Evolutionary conservation across 106 monocot genomes (phyloP).

Genomic region (Dactylorhiza incarnata): DNA sequence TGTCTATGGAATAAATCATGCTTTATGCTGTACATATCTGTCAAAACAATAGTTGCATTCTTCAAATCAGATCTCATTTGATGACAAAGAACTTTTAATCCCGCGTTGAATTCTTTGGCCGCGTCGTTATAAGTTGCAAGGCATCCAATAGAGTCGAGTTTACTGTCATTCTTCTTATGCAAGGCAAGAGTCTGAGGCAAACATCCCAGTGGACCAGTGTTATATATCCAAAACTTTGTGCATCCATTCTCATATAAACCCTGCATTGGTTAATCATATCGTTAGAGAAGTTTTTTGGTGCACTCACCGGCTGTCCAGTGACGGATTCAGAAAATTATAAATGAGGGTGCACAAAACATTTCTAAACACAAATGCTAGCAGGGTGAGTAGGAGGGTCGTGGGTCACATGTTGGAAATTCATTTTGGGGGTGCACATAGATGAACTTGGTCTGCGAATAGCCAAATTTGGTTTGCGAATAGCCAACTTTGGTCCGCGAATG

Average conservation of each 20-base stretch:
- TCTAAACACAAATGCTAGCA: no score
- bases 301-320: no score
- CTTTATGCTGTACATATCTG: slow-evolving; percentile 41
- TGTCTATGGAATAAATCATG: slow-evolving; percentile 40
- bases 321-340: no score
- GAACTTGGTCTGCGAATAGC: no score
- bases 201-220: slow-evolving; percentile 52
- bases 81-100: slow-evolving; percentile 21
- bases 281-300: no score
- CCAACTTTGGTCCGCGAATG: no score
- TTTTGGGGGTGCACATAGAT: no score
- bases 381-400: no score
- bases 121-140: slow-evolving; percentile 41
- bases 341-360: no score
- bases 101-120: slow-evolving; percentile 31
- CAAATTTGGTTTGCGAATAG: no score
- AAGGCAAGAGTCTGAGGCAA: slow-evolving; percentile 44
- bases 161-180: slow-evolving; percentile 26
- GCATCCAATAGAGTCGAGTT: slow-evolving; percentile 36
- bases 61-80: slow-evolving; percentile 16
- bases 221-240: slow-evolving; percentile 54
- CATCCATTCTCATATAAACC: slow-evolving; percentile 35
- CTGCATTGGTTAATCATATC: slow-evolving; percentile 31
- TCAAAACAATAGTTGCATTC: slow-evolving; percentile 27
- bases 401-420: no score